Conservation (phyloP, 1,284 basidiomycete genomes). For the Tilletia setariae region DNA sequence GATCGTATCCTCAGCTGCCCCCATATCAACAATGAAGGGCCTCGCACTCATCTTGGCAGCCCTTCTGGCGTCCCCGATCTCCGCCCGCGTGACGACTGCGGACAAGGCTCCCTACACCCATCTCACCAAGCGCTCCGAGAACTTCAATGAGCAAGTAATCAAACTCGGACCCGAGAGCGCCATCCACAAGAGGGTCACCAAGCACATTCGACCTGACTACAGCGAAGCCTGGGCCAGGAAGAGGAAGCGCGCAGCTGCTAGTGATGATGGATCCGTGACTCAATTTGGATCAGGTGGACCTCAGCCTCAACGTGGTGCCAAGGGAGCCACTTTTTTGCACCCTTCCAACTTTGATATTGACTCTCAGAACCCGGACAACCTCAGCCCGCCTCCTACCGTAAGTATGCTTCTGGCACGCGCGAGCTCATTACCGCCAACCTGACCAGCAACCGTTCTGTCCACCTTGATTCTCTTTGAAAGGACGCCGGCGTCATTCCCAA, state of each 20-base stretch:
- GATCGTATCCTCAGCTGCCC: no score
- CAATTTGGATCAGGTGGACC: slow-evolving; percentile 2
- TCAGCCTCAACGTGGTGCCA: slow-evolving; percentile 19
- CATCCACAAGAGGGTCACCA: slow-evolving; percentile 19
- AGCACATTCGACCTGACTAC: slow-evolving; percentile 21
- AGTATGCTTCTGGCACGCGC: no score
- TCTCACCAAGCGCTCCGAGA: slow-evolving; percentile 8
- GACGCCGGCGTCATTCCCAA: slow-evolving; percentile 17
- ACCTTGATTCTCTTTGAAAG: neutral
- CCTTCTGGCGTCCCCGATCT: neutral
- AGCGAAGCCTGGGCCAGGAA: neutral
- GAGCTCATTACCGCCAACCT: no score
- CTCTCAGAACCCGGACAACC: slow-evolving; percentile 17
- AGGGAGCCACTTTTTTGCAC: slow-evolving; percentile 18
- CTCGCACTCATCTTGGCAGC: neutral
- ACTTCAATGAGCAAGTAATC: slow-evolving; percentile 1
- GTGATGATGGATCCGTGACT: slow-evolving; percentile 1
- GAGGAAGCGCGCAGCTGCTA: neutral
- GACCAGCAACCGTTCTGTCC: no score
- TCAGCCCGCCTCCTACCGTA: slow-evolving; percentile 12
- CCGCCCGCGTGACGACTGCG: neutral
- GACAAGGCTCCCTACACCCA: neutral
- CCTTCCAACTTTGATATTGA: slow-evolving; percentile 16
- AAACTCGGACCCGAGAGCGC: slow-evolving; percentile 12
- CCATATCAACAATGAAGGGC: neutral